These are phyloP conservation scores for Triticum aestivum DNA, from an alignment of 176 grass and related monocot genomes.

Conservation along the genomic window IWGSC_CS_RefSeq_v2.1 NC_057794.1:482167285-482167784, in stretches of 20 bases:
- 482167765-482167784: background rate
- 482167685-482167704: background rate
- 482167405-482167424: background rate
- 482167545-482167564: conserved; percentile 54
- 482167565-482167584: conserved; percentile 27
- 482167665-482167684: background rate
- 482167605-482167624: conserved; percentile 24
- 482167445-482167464: background rate
- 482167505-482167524: background rate
- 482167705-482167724: background rate
- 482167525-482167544: conserved; percentile 71
- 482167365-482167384: too few relatives aligned
- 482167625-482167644: background rate
- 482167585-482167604: conserved; percentile 27
- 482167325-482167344: background rate
- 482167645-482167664: background rate
- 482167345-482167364: too few relatives aligned
- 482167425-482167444: background rate
- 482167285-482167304: background rate
- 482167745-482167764: background rate
- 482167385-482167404: background rate
- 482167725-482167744: background rate
- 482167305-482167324: background rate
- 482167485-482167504: background rate
- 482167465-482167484: background rate